phyloP scores from a whole-genome alignment of 345 rosid species.

The Acer yangbiense region DNA sequence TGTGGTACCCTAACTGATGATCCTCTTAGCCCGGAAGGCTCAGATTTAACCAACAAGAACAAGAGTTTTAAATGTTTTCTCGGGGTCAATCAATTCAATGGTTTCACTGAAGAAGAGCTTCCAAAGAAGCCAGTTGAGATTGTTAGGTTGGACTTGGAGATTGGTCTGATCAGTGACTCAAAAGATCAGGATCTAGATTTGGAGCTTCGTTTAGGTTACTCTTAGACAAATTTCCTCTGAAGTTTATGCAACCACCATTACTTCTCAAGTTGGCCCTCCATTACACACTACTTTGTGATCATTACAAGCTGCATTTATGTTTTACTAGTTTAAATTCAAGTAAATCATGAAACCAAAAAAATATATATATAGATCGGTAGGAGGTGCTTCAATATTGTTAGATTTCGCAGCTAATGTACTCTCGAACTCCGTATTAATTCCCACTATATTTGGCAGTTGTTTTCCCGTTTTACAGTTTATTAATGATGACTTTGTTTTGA shows the following conservation, averaged over 20 bases:
- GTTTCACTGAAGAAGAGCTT: conserved; percentile 27
- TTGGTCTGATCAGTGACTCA: conserved; percentile 52
- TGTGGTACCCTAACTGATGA: conserved; percentile 29
- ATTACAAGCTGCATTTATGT: conserved; percentile 15
- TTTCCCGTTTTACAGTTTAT: background rate
- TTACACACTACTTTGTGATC: conserved; percentile 2
- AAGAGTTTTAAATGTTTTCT: conserved; percentile 22
- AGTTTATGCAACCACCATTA: conserved; percentile 1
- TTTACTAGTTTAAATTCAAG: background rate
- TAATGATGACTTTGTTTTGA: conserved; percentile 12
- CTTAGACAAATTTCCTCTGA: conserved; percentile 26
- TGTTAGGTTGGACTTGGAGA: conserved; percentile 67
- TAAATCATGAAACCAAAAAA: conserved; percentile 1
- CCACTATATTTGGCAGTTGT: background rate
- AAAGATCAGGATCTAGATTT: conserved; percentile 70
- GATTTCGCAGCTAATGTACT: conserved; percentile 1
- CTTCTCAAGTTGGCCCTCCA: conserved; percentile 1
- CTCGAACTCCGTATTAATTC: background rate
- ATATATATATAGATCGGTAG: background rate
- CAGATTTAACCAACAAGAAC: conserved; percentile 22
- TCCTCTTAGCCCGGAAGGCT: conserved; percentile 32
- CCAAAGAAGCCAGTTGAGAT: conserved; percentile 38
- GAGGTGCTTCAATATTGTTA: background rate
- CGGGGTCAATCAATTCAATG: conserved; percentile 16
- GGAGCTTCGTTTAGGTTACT: conserved; percentile 88